Evolutionary conservation across 225 moss, liverwort and hornwort genomes (phyloP), one percentile per base, ranked within the genome.

Genomic region (Straminergon stramineum): DNA sequence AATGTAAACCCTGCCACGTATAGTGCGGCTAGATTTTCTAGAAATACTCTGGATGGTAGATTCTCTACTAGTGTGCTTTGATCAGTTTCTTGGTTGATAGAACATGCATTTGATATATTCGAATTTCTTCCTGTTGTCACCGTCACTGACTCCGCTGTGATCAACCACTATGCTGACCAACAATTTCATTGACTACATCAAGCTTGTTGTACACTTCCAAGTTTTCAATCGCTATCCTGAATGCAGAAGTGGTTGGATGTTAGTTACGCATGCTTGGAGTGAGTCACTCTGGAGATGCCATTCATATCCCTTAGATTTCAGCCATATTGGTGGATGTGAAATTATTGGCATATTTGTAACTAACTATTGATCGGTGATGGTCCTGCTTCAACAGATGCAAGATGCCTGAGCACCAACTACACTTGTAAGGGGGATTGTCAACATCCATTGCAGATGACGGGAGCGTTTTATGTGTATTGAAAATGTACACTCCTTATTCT

Each of bases 371-470:
- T 89, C 19, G 52, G 65, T 91, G 87, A 82, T 85, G 85, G 65
- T 61, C 65, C 67, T 91, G 58, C 67, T 85, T 83, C 66, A 79
- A 85, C 91, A 93, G 93, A 86, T 88, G 73, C 88, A 85, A 90
- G 91, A 85, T 82, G 74, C 90, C 73, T 92, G 81, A 89, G 89
- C 70, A 84, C 35, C 85, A 81, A 87, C 73, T 58, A 78, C 85
- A 56, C 85, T 85, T 28, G 67, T 75, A 78, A 77, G 87, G 89
- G 85, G 85, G 82, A 88, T 85, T 34, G 73, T 85, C 89, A 79
- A 89, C 89, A 90, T 88, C 71, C 63, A n/a, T 88, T 62, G 83
- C 83, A 79, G 79, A 78, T 75, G 86, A 83, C 68, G 55, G 90
- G 90, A 82, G 76, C n/a, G 27, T 64, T 87, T 58, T 64, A 85